These are phyloP conservation scores for Dioscorea dumetorum DNA, from an alignment of 106 monocot species.

Conservation along the genomic window DNA sequence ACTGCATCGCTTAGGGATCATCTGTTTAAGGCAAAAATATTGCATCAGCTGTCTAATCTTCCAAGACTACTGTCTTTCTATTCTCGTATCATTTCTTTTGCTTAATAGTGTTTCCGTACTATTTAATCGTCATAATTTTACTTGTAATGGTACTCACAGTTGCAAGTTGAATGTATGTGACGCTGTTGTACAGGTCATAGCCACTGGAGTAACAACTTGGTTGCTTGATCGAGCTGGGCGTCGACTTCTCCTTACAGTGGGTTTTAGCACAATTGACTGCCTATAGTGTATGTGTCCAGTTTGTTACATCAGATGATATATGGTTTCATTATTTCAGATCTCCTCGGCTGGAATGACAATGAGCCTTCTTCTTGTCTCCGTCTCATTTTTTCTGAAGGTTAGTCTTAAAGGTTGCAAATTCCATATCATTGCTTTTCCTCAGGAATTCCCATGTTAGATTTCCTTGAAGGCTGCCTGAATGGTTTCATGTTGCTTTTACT, in stretches of 20 bases:
- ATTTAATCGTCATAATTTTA: no score
- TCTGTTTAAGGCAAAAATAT: no score
- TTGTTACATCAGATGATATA: neutral
- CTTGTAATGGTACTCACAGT: no score
- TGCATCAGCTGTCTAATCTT: no score
- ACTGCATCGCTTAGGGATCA: no score
- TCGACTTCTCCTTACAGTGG: constrained; percentile 79
- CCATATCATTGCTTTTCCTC: no score
- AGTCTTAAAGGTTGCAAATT: neutral
- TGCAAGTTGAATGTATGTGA: neutral
- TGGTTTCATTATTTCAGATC: constrained; percentile 40
- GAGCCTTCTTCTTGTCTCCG: constrained; percentile 66
- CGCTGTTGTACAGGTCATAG: constrained; percentile 49
- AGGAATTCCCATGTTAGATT: no score
- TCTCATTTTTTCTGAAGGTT: constrained; percentile 79
- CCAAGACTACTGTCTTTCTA: no score
- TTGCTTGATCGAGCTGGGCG: constrained; percentile 86
- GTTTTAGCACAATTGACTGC: constrained; percentile 11
- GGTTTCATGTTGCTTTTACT: no score
- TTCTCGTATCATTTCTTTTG: no score
- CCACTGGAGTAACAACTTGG: constrained; percentile 87
- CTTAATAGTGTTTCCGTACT: no score
- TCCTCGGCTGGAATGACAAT: constrained; percentile 72
- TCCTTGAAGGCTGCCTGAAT: no score
- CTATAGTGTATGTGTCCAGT: neutral